A percentile compares a stretch with the other conserved stretches of the same genome.
Evolutionary conservation across 2,329 filamentous ascomycete genomes (phyloP).

Genomic region (Didymella arachidicola): DNA sequence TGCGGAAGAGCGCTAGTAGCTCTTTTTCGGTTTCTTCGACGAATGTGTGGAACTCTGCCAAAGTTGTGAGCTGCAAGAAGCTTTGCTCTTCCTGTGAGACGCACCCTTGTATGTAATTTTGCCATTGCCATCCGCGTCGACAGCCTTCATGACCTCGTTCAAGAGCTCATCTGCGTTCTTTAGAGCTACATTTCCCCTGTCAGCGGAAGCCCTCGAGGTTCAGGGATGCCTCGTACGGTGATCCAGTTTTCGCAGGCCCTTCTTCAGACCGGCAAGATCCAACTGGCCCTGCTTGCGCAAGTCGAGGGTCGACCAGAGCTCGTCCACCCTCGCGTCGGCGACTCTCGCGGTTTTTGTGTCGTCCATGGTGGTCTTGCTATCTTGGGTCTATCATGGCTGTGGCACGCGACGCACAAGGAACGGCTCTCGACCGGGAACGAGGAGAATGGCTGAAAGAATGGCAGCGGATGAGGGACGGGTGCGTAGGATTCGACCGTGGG

Average conservation of each 20-base stretch:
- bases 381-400: slow-evolving; percentile 52
- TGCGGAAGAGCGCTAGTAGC: slow-evolving; percentile 80
- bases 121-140: slow-evolving; percentile 87
- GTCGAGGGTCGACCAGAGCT: slow-evolving; percentile 85
- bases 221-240: slow-evolving; percentile 71
- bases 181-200: slow-evolving; percentile 62
- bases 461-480: slow-evolving; percentile 27
- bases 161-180: slow-evolving; percentile 93
- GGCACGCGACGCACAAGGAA: slow-evolving; percentile 35
- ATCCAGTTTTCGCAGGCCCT: slow-evolving; percentile 85
- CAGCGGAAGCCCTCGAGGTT: slow-evolving; percentile 27
- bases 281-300: slow-evolving; percentile 78
- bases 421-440: slow-evolving; percentile 31
- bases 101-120: slow-evolving; percentile 88
- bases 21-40: slow-evolving; percentile 87
- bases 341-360: slow-evolving; percentile 78
- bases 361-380: slow-evolving; percentile 65
- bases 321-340: slow-evolving; percentile 81
- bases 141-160: slow-evolving; percentile 77
- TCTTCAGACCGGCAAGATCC: slow-evolving; percentile 83
- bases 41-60: slow-evolving; percentile 83
- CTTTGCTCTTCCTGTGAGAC: slow-evolving; percentile 19
- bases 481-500: slow-evolving; percentile 38
- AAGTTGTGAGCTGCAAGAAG: slow-evolving; percentile 28
- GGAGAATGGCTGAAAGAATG: slow-evolving; percentile 28